Evolutionary conservation across 805 yeast genomes (phyloP), one percentile per base, ranked within the genome.

Genomic region (Candida coleopterorum): DNA sequence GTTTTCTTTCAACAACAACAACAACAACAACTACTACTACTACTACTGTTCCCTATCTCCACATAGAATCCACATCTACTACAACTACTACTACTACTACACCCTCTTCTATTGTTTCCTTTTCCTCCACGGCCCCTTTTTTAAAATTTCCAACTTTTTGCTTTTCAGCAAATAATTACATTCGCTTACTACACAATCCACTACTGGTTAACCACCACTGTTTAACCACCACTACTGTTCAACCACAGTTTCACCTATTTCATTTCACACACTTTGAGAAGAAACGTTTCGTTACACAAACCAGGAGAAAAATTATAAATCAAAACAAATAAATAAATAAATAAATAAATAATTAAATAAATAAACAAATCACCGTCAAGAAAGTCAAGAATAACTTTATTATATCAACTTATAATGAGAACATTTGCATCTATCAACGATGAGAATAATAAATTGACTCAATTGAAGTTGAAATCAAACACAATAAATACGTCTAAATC

Each of bases 391-490:
- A 22, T 10, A 22, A 10, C 7, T 24, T 24, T 12, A 12, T 24
- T 24, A 24, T 24, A 11, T 24, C 8, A 21, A 10, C 31, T 17
- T 15, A 35, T 14, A 12, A 47, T 47, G 52, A 46, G 39, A 32
- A 29, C 48, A 12, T 40, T 32, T 25, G 43, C 32, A 32, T n/a
- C 47, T 2, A 26, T 37, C 25, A 42, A 39, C 36, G 54, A 50
- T 38, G 55, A 50, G 42, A 50, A 50, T 24, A 32, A 26, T 27
- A 34, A 38, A 32, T 18, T 38, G n/a, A 34, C 18, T 25, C n/a
- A 28, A 12, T 7, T 12, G 11, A 25, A 25, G 14, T 25, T 17
- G 7, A 8, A 7, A 9, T 23, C 25, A 12, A 30, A 30, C 8
- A 9, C 29, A n/a, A 29, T 17, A 16, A 25, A 15, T 10, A 20